Conservation (phyloP, 2,329 filamentous ascomycete species). For the Ustulina deusta region DNA sequence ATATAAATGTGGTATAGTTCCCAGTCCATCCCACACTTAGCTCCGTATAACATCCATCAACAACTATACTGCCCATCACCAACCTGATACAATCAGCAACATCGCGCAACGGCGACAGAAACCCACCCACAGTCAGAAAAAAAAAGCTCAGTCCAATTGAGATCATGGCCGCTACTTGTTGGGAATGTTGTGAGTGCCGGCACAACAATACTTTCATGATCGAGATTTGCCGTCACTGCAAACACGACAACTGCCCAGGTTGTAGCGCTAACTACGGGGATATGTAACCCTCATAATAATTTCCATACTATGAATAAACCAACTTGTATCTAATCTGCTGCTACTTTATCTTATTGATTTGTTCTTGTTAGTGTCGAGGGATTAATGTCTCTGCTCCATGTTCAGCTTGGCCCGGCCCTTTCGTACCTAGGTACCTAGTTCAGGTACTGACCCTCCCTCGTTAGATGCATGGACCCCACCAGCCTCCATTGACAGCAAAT, state of each 20-base stretch:
- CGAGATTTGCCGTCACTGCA: background rate
- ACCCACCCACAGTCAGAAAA: background rate
- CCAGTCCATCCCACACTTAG: background rate
- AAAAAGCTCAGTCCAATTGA: background rate
- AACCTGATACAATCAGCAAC: background rate
- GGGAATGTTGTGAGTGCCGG: slow-evolving; percentile 10
- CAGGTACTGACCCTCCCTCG: too few species aligned
- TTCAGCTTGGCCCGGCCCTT: too few species aligned
- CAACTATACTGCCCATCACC: too few species aligned
- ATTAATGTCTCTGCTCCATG: too few species aligned
- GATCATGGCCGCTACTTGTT: slow-evolving; percentile 13
- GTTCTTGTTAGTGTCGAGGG: too few species aligned
- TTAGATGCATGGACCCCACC: too few species aligned
- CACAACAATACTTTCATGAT: background rate
- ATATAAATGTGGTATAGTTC: background rate
- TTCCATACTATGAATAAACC: background rate
- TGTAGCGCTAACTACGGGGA: slow-evolving; percentile 9
- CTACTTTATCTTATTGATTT: background rate
- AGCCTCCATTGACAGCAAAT: background rate
- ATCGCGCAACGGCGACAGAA: background rate
- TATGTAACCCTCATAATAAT: background rate
- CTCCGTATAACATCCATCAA: background rate
- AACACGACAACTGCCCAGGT: background rate
- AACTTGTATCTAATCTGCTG: background rate
- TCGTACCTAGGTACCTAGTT: too few species aligned